Conservation (phyloP, 495 filamentous ascomycete species). For the Trichoderma orchidacearum region DNA sequence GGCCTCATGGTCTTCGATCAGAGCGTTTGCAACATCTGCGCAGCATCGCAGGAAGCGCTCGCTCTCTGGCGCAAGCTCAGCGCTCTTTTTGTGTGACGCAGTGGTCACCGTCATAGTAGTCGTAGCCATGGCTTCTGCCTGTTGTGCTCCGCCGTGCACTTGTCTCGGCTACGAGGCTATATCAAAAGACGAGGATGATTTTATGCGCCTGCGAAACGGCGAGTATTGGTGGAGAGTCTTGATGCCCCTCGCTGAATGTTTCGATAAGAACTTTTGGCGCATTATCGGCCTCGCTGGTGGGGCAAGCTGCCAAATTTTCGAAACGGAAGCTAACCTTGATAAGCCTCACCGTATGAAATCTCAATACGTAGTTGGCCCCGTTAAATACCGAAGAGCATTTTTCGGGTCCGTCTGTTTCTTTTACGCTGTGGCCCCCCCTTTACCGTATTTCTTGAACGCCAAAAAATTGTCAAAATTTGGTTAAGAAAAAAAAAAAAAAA, state of each 20-base stretch:
- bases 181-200: no score
- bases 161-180: no score
- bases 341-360: background rate
- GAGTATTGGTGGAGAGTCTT: background rate
- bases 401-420: no score
- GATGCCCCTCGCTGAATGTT: background rate
- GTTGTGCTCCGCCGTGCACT: background rate
- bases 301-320: background rate
- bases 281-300: background rate
- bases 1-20: slow-evolving; percentile 86
- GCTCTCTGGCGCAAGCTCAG: slow-evolving; percentile 74
- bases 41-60: slow-evolving; percentile 88
- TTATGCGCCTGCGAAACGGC: background rate
- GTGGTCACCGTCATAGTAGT: slow-evolving; percentile 23
- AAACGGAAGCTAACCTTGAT: background rate
- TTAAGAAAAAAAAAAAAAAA: background rate
- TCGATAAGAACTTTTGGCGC: slow-evolving; percentile 1
- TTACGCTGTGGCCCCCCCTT: background rate
- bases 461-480: background rate
- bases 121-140: slow-evolving; percentile 26
- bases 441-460: background rate
- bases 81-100: slow-evolving; percentile 40
- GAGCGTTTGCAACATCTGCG: slow-evolving; percentile 82
- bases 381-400: no score
- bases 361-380: background rate